These are phyloP conservation scores for Candida andamanensis DNA, from an alignment of 805 yeast genomes.

Conservation along the genomic window DNA sequence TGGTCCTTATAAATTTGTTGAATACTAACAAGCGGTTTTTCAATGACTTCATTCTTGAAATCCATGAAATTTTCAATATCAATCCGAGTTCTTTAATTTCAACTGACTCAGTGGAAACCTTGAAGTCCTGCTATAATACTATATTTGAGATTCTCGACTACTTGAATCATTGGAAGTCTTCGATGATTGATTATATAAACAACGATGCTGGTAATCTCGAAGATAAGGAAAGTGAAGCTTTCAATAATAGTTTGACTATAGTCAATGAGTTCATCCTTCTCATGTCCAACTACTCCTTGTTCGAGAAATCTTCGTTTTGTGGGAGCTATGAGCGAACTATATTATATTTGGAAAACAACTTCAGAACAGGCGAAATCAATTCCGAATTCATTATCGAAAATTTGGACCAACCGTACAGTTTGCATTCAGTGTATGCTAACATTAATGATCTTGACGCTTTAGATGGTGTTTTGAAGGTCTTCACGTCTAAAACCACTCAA, in stretches of 20 bases:
- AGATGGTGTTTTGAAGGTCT: conserved; percentile 74
- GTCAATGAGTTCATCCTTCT: conserved; percentile 46
- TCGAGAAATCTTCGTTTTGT: conserved; percentile 74
- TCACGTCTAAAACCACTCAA: conserved; percentile 63
- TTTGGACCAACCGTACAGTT: conserved; percentile 38
- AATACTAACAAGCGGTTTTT: conserved; percentile 36
- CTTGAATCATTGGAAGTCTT: conserved; percentile 68
- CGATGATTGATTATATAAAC: conserved; percentile 26
- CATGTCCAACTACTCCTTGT: conserved; percentile 68
- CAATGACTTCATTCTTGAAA: conserved; percentile 51
- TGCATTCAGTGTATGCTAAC: conserved; percentile 80
- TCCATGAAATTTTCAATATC: conserved; percentile 50
- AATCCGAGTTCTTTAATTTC: conserved; percentile 26
- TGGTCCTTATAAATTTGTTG: conserved; percentile 58
- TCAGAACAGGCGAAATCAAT: conserved; percentile 33
- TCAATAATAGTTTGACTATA: conserved; percentile 17
- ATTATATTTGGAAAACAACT: conserved; percentile 75
- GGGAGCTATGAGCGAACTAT: conserved; percentile 85
- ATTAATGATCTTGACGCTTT: conserved; percentile 87
- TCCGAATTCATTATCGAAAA: conserved; percentile 15
- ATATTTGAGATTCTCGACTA: conserved; percentile 80
- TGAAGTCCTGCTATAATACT: conserved; percentile 64
- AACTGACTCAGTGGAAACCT: conserved; percentile 51
- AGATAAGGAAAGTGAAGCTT: conserved; percentile 4
- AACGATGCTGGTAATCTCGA: conserved; percentile 3